phyloP scores from a whole-genome alignment of 2,329 filamentous ascomycete genomes.

The Paraphaeosphaeria sporulosa region DNA sequence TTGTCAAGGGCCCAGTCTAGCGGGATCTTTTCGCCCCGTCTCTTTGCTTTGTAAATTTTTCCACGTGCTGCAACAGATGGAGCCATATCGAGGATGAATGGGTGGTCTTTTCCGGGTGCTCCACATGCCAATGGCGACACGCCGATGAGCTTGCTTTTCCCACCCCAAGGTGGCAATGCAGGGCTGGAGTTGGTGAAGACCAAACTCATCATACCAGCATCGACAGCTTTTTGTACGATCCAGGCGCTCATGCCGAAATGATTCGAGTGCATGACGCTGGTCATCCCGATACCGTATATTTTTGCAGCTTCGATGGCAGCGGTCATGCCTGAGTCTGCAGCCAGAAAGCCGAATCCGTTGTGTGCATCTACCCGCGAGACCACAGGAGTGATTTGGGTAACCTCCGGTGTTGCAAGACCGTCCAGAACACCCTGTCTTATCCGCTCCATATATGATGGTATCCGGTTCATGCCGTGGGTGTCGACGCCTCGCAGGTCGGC shows the following conservation, averaged over 20 bases:
- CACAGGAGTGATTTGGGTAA: conserved; percentile 72
- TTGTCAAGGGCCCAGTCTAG: conserved; percentile 77
- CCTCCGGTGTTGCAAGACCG: conserved; percentile 63
- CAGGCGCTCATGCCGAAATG: conserved; percentile 87
- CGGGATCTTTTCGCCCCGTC: conserved; percentile 74
- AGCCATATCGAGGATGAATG: conserved; percentile 81
- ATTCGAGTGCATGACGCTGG: conserved; percentile 77
- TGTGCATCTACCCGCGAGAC: conserved; percentile 72
- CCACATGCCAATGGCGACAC: conserved; percentile 79
- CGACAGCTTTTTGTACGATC: conserved; percentile 78
- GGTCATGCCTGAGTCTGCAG: conserved; percentile 71
- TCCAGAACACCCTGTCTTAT: conserved; percentile 74
- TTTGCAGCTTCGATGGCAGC: conserved; percentile 72
- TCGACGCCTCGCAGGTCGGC: conserved; percentile 82
- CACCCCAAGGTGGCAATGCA: conserved; percentile 75
- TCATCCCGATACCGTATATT: conserved; percentile 76
- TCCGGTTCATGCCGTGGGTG: conserved; percentile 79
- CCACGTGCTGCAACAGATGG: conserved; percentile 74
- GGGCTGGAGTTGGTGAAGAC: conserved; percentile 71
- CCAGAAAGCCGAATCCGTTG: conserved; percentile 79
- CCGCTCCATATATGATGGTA: conserved; percentile 79
- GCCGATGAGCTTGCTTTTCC: conserved; percentile 72
- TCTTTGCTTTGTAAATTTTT: conserved; percentile 74
- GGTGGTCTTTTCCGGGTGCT: conserved; percentile 66
- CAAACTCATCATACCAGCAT: conserved; percentile 69